These are phyloP conservation scores for Heteromeles arbutifolia DNA, from an alignment of 306 rosid species.

Conservation along the genomic window DNA sequence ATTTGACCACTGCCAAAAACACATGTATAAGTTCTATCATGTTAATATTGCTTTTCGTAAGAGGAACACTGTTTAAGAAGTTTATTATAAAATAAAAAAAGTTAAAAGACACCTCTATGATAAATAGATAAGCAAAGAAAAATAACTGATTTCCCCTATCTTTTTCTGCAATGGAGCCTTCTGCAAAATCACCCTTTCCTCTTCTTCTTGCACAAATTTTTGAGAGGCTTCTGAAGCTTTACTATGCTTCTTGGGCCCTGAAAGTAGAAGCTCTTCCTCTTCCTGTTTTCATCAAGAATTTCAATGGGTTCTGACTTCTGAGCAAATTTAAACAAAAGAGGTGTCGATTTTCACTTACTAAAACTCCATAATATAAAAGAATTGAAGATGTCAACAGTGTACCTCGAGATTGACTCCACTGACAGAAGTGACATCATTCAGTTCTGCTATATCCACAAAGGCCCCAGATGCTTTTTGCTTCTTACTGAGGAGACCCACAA, in stretches of 20 bases:
- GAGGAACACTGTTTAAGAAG: background rate
- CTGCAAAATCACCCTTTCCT: slow-evolving; percentile 68
- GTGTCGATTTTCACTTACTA: slow-evolving; percentile 5
- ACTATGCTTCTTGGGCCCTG: slow-evolving; percentile 67
- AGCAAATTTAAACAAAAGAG: background rate
- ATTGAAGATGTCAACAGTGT: slow-evolving; percentile 18
- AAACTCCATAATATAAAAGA: background rate
- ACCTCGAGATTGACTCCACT: slow-evolving; percentile 95
- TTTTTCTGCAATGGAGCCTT: slow-evolving; percentile 67
- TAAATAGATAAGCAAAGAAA: slow-evolving; percentile 11
- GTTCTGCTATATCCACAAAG: slow-evolving; percentile 64
- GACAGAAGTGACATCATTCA: slow-evolving; percentile 80
- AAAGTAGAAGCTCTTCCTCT: slow-evolving; percentile 86
- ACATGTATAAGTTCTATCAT: slow-evolving; percentile 12
- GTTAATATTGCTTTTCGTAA: background rate
- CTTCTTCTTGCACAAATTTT: slow-evolving; percentile 75
- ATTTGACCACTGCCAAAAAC: slow-evolving; percentile 53
- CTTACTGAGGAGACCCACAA: slow-evolving; percentile 45
- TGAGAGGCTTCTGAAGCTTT: slow-evolving; percentile 78
- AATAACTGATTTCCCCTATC: slow-evolving; percentile 60
- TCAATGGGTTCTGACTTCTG: background rate
- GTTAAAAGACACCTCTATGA: slow-evolving; percentile 1
- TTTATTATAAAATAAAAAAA: background rate
- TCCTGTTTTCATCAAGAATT: slow-evolving; percentile 37
- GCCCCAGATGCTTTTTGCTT: slow-evolving; percentile 70